Conservation (phyloP, 257 asterid species). For the Primulina huaijiensis region DNA sequence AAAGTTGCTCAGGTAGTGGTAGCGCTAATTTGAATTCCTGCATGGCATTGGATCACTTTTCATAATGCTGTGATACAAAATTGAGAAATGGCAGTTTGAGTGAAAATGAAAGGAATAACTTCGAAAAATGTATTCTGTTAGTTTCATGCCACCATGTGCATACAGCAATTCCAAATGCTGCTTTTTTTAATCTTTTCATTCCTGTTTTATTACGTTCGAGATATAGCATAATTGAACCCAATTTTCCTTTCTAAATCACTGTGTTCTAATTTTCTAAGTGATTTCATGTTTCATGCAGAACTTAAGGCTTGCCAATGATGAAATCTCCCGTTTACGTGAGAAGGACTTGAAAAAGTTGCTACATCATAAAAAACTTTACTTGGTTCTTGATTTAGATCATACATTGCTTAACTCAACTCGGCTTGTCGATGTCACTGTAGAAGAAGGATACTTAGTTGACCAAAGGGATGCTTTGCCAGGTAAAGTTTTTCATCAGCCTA, state of each 20-base stretch:
- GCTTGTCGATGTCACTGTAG: conserved; percentile 47
- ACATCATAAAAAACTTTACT: conserved; percentile 50
- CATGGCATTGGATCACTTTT: background rate
- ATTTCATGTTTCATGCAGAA: conserved; percentile 44
- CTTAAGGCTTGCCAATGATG: conserved; percentile 67
- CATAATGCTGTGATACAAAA: conserved; percentile 5
- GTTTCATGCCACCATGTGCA: background rate
- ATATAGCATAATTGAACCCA: background rate
- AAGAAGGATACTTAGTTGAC: conserved; percentile 52
- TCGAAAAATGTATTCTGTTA: background rate
- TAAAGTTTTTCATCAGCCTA: conserved; percentile 23
- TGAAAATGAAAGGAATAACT: background rate
- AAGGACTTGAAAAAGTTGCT: conserved; percentile 63
- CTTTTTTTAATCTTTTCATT: background rate
- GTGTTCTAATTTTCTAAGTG: conserved; percentile 6
- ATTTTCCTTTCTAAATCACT: conserved; percentile 7
- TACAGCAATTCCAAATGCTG: conserved; percentile 1
- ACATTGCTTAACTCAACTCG: conserved; percentile 77
- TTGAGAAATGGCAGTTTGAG: conserved; percentile 10
- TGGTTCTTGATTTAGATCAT: conserved; percentile 92
- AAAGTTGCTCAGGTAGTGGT: background rate
- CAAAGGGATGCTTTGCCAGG: conserved; percentile 63
- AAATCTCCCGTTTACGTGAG: conserved; percentile 64
- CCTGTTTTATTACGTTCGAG: background rate
- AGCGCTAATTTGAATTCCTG: conserved; percentile 1